A percentile compares a stretch with the other conserved stretches of the same genome.
Conservation (phyloP, 2,329 filamentous ascomycete species). For the Epichloe glyceriae region DNA sequence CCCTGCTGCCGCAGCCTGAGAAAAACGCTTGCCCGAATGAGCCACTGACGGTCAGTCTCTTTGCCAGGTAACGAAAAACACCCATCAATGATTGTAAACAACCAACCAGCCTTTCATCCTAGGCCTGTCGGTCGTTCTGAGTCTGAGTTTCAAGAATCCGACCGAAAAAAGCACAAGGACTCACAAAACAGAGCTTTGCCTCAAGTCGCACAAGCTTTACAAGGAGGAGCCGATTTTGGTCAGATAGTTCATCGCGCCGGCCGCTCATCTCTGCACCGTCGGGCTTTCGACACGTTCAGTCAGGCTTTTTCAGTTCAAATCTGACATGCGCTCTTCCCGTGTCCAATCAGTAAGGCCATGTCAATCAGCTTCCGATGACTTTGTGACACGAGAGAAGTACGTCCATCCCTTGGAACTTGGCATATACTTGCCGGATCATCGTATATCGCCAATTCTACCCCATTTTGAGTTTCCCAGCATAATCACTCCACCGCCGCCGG, state of each 20-base stretch:
- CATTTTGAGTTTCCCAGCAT: conserved; percentile 30
- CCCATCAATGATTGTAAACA: conserved; percentile 13
- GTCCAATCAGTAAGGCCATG: conserved; percentile 1
- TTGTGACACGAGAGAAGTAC: conserved; percentile 20
- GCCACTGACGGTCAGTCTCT: not conserved
- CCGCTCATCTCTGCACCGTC: conserved; percentile 45
- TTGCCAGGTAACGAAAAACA: conserved; percentile 18
- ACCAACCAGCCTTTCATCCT: conserved; percentile 17
- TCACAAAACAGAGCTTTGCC: conserved; percentile 11
- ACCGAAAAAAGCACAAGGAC: conserved; percentile 8
- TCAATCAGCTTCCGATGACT: not conserved
- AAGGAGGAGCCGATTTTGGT: conserved; percentile 32
- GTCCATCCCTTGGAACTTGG: conserved; percentile 46
- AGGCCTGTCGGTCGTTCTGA: conserved; percentile 15
- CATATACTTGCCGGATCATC: conserved; percentile 29
- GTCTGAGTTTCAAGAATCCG: conserved; percentile 8
- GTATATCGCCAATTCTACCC: conserved; percentile 43
- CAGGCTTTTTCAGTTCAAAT: conserved; percentile 27
- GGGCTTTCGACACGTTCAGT: conserved; percentile 46
- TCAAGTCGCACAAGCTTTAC: conserved; percentile 30
- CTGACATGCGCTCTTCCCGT: conserved; percentile 1
- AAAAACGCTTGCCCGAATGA: not conserved
- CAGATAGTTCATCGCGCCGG: conserved; percentile 34
- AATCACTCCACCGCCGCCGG: conserved; percentile 26
- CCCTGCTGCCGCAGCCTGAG: not conserved